Conservation (phyloP, 2,329 filamentous ascomycete genomes). For the Clarireedia homoeocarpa region DNA sequence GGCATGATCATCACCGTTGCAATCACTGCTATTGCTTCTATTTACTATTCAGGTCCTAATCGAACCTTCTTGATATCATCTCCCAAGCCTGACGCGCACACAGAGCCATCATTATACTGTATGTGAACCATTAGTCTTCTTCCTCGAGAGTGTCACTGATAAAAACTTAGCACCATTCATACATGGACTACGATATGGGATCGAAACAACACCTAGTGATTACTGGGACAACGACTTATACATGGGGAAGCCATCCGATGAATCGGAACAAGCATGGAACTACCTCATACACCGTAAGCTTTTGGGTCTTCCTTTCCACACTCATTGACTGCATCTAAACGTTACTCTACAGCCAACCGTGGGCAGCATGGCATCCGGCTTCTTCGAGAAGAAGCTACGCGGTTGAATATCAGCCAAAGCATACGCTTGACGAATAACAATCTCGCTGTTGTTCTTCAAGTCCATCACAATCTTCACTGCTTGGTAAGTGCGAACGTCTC, state of each 20-base stretch:
- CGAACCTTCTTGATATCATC: background rate
- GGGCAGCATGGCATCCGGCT: background rate
- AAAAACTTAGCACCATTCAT: background rate
- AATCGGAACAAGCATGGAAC: slow-evolving; percentile 3
- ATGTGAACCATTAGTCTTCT: background rate
- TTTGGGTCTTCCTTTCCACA: no score
- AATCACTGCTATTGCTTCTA: background rate
- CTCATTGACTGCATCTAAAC: background rate
- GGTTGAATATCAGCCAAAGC: background rate
- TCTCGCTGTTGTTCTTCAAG: slow-evolving; percentile 1
- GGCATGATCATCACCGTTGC: no score
- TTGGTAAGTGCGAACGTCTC: background rate
- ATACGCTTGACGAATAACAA: background rate
- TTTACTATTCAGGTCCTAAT: background rate
- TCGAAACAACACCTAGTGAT: background rate
- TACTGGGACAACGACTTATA: background rate
- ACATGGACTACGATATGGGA: background rate
- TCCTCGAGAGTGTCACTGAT: background rate
- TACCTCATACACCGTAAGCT: slow-evolving; percentile 3
- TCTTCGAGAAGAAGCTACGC: background rate
- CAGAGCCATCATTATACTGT: slow-evolving; percentile 1
- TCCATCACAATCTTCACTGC: slow-evolving; percentile 5
- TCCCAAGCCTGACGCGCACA: background rate
- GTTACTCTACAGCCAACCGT: background rate
- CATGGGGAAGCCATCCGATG: slow-evolving; percentile 5